phyloP scores from a whole-genome alignment of 345 rosid species.

The Pistacia atlantica region DNA sequence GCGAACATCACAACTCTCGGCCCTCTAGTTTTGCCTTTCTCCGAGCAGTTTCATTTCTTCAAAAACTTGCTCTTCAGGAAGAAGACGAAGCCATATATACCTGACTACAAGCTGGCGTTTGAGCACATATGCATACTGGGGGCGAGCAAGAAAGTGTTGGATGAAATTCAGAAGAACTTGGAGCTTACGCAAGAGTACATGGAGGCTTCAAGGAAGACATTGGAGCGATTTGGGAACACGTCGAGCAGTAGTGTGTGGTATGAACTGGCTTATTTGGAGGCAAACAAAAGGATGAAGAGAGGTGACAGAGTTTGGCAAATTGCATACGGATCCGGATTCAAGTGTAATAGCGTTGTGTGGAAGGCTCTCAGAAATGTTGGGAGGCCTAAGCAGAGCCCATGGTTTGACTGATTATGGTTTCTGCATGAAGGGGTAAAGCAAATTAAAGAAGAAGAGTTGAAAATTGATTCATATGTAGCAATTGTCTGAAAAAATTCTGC shows the following conservation, averaged over 20 bases:
- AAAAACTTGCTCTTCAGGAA: conserved; percentile 35
- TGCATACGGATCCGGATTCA: conserved; percentile 70
- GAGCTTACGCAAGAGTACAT: conserved; percentile 59
- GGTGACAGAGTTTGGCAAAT: conserved; percentile 66
- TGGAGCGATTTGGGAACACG: conserved; percentile 70
- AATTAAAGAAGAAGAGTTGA: neutral
- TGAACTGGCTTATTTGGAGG: conserved; percentile 70
- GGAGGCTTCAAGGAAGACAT: conserved; percentile 68
- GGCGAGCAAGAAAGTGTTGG: conserved; percentile 53
- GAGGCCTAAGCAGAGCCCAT: conserved; percentile 47
- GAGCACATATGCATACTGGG: conserved; percentile 58
- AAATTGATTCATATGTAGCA: neutral
- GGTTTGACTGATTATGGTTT: conserved; percentile 32
- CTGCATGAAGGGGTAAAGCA: neutral
- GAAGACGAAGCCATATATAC: conserved; percentile 41
- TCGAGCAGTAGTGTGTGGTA: conserved; percentile 81
- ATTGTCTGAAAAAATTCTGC: too few species aligned
- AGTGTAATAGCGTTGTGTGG: conserved; percentile 76
- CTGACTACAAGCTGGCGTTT: conserved; percentile 58
- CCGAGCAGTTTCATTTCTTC: conserved; percentile 55
- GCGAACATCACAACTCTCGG: conserved; percentile 63
- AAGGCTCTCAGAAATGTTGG: conserved; percentile 46
- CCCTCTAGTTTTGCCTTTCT: conserved; percentile 57
- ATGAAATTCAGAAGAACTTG: conserved; percentile 63
- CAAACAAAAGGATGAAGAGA: conserved; percentile 42